Conservation (phyloP, 2,329 filamentous ascomycete species). For the Cercospora sesami region DNA sequence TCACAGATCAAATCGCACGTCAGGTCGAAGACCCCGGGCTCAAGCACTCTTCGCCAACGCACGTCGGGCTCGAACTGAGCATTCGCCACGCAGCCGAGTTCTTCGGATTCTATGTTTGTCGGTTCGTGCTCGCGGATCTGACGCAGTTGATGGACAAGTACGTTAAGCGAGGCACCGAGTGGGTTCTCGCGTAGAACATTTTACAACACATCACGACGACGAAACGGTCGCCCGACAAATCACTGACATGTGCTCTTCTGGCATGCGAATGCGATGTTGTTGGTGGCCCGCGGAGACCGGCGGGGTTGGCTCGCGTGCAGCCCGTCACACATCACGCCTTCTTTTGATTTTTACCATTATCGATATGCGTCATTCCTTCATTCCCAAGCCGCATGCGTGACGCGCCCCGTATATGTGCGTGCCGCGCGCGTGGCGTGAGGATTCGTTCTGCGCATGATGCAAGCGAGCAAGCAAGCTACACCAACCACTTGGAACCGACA, state of each 20-base stretch:
- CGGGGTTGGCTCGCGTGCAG: not conserved
- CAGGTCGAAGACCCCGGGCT: constrained; percentile 95
- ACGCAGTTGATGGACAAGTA: constrained; percentile 89
- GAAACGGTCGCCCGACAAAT: not conserved
- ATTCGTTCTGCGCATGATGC: not conserved
- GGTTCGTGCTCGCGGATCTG: constrained; percentile 88
- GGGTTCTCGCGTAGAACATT: constrained; percentile 64
- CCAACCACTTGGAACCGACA: not conserved
- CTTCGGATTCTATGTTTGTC: constrained; percentile 94
- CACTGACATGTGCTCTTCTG: not conserved
- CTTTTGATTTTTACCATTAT: not conserved
- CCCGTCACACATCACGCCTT: not conserved
- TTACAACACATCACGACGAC: not conserved
- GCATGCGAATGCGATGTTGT: not conserved
- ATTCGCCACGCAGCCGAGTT: constrained; percentile 94
- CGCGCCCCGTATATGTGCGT: not conserved
- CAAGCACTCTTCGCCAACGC: constrained; percentile 86
- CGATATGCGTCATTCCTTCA: not conserved
- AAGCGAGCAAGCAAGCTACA: not conserved
- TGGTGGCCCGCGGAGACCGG: not conserved
- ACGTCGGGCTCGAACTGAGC: constrained; percentile 91
- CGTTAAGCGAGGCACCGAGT: constrained; percentile 93
- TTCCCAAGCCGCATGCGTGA: not conserved
- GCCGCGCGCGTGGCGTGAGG: not conserved
- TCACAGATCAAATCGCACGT: constrained; percentile 84